Base-by-base conservation (phyloP, 2,329 filamentous ascomycete genomes). In the Penicillium sp. region DNA sequence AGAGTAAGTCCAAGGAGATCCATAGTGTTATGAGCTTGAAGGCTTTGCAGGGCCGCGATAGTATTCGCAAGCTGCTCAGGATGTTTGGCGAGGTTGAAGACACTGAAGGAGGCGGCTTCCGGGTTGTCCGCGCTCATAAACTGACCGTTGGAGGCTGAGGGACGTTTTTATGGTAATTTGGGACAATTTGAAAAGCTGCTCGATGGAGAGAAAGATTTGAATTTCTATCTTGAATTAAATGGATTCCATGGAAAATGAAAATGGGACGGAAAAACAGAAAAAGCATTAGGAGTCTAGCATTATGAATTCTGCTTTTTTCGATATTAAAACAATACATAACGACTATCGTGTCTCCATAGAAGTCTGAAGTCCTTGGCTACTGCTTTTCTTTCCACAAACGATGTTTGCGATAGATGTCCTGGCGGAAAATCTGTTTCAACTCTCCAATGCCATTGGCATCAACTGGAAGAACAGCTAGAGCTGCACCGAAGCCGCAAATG, bases 361-460 rank as follows among this genome's bases (percentile, higher is more conserved):
- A 5, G 18, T 5, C 9, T 5, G 18, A 22, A 22, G 9, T 22
- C 5, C 18, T 22, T 22, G 18, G 9, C 9, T 22, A 22, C 9
- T 22, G 18, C 18, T 27, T 27, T 11, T 27, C 25, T n/a, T 57
- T 60, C 59, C 60, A 66, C n/a, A 37, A 51, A 2, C 41, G 50
- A 28, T 50, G 51, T 46, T 69, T 69, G 2, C 52, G 55, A 35
- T 71, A 72, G 3, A 72, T 53, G 42, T 68, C 67, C 6, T 50
- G 56, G 1, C 68, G 60, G 33, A 72, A 71, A 0, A 51, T 57
- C 41, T 71, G 59, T 56, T 71, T 72, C 37, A 72, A 40, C 3
- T 50, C 51, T 0, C 37, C 28, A 2, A 65, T 42, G 0, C 42
- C 14, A 1, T 47, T 43, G 1, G 18, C 28, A 37, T 65, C 54